Evolutionary conservation across 2,329 filamentous ascomycete species (phyloP), one percentile per base, ranked within the genome.

Genomic region (Neurospora sp.): DNA sequence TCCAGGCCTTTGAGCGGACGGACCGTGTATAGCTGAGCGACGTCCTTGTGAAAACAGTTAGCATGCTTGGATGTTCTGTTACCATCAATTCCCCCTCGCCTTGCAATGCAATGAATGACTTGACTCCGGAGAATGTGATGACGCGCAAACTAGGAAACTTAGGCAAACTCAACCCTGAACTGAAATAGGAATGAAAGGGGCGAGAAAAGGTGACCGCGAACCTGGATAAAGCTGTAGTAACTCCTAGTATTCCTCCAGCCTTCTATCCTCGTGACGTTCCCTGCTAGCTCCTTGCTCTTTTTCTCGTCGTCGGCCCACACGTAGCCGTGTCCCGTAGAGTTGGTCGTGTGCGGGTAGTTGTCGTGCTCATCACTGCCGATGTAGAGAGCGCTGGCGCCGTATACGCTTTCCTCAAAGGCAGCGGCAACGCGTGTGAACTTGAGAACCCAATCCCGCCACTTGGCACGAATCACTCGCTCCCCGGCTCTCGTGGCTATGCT

Each of bases 161-260:
- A 36, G 52, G 52, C 15, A 62, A 62, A 62, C 52, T 62, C 36
- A 33, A 19, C 40, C 40, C 17, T 67, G 46, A 52, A 52, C 23
- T 66, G 52, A 69, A 39, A 67, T n/a, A 15, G 15, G n/a, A 2
- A 13, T 28, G 52, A 19, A 33, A 62, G 66, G 66, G 38, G 38
- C 42, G 67, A 36, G 19, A 67, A 2, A 40, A 38, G 13, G 38
- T 11, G 13, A 19, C 66, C 67, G 62, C 83, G 75, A 80, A 90
- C 92, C 83, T 97, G 93, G 73, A 98, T 95, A 78, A 93, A 98
- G 74, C 92, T 93, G 81, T 96, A 97, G 78, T 99, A 99, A 77
- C 93, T 97, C 72, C 96, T 87, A 1, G 96, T 98, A 73, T 93
- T 96, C 74, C 96, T 89, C 96, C 96, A 99, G 70, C 95, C 96